Evolutionary conservation across 768 basidiomycete genomes (phyloP), one percentile per base, ranked within the genome.

Genomic region (Boletus subparvulus): DNA sequence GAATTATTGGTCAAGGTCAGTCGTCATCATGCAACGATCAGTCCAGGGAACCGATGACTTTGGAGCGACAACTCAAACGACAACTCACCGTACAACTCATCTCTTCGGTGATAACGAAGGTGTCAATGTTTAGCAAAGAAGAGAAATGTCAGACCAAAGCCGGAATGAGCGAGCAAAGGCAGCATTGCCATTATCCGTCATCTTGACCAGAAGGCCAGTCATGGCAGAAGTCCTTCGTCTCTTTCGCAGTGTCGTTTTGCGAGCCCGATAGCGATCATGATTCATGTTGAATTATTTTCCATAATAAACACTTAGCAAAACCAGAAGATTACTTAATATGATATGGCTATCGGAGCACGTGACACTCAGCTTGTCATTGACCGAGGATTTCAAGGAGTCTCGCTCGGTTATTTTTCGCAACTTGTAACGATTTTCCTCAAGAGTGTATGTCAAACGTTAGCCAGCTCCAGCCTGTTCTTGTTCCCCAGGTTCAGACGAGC

Each of bases 371-470:
- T 19, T 43, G 26, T n/a, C 43, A 24, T n/a, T 41, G 33, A 53
- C 44, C 42, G 10, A 54, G 40, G 26, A 19, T 21, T 43, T 43
- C 21, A 7, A 49, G 40, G 36, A 19, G 35, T 32, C 43, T 33
- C 26, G 33, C 35, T 17, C 24, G 4, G 32, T 28, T 16, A 35
- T 36, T 33, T 45, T 36, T 24, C 30, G 9, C 43, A 33, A 26
- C 45, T 35, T 35, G 45, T 39, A 4, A 46, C 45, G 39, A 45
- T 28, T 26, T 41, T 14, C 28, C 9, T 21, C 55, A 11, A 36
- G 30, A 28, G 45, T 7, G 6, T 21, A 70, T 73, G 71, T 65
- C 61, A 10, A 72, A 72, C 61, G 56, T 72, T 28, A 73, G 72
- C 58, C 71, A 73, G 47, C 60, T 72, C 6, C 68, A 73, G 33